Conservation (phyloP, 169 alveolate species). For the Amoebophrya sp. region DNA sequence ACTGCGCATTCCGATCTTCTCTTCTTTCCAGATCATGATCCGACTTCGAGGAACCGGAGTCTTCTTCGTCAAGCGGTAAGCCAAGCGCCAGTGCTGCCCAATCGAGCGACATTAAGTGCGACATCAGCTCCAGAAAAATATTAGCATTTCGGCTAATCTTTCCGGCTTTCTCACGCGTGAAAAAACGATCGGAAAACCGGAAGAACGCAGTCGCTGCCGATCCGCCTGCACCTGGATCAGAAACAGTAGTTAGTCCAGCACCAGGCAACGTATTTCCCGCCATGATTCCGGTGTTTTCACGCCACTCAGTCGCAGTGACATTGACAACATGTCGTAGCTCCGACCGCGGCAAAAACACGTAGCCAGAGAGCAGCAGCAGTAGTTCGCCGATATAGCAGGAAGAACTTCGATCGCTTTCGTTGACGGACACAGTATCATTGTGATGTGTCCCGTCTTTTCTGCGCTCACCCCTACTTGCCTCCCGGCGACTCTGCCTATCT, state of each 20-base stretch:
- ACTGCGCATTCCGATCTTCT: too few relatives aligned
- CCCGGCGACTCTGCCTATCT: neutral
- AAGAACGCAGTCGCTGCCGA: too few relatives aligned
- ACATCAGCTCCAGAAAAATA: neutral
- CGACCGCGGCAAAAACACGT: neutral
- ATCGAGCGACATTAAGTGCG: neutral
- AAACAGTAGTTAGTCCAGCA: too few relatives aligned
- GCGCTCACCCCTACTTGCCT: too few relatives aligned
- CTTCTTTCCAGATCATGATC: too few relatives aligned
- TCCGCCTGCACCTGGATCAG: too few relatives aligned
- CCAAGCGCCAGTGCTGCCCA: too few relatives aligned
- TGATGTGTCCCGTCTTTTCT: too few relatives aligned
- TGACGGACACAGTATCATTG: too few relatives aligned
- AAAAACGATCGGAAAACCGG: neutral
- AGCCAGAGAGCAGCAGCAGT: neutral
- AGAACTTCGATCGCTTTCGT: too few relatives aligned
- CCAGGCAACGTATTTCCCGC: neutral
- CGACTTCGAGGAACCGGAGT: too few relatives aligned
- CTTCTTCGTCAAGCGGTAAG: too few relatives aligned
- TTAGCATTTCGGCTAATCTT: neutral
- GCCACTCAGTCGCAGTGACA: neutral
- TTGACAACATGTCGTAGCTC: neutral
- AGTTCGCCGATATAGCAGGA: neutral
- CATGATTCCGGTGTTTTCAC: neutral
- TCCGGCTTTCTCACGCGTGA: neutral